Evolutionary conservation across 148 eudicot genomes (phyloP).

Genomic region (Diospyros kaki): DNA sequence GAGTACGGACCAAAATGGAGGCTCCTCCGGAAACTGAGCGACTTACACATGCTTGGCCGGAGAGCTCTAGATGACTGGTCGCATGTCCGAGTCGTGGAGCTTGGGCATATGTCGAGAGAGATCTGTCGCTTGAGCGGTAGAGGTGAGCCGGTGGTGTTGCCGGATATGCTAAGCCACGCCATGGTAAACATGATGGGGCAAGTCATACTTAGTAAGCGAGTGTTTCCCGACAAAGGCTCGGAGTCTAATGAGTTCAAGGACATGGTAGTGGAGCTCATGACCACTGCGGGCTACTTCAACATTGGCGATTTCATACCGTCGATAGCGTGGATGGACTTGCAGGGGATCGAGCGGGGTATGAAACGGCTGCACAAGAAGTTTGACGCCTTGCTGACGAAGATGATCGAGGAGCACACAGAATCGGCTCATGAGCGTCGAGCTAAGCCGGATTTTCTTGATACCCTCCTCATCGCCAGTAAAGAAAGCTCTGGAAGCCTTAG

Average conservation of each 20-base stretch:
- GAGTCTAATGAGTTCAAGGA: constrained; percentile 24
- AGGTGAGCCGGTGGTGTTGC: constrained; percentile 16
- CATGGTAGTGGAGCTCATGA: constrained; percentile 25
- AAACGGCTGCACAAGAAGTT: constrained; percentile 24
- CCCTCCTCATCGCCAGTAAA: not conserved
- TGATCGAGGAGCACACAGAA: constrained; percentile 20
- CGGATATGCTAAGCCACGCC: constrained; percentile 17
- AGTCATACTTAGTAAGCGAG: constrained; percentile 19
- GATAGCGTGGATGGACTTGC: constrained; percentile 29
- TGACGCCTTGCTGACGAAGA: constrained; percentile 17
- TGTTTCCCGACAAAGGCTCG: constrained; percentile 16
- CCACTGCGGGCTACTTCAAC: constrained; percentile 20
- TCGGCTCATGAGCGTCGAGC: constrained; percentile 11
- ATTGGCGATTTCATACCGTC: constrained; percentile 25
- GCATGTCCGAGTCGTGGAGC: constrained; percentile 11
- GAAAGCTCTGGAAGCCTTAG: constrained; percentile 11
- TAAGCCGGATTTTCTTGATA: constrained; percentile 23
- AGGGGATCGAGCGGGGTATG: constrained; percentile 30
- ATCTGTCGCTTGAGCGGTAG: constrained; percentile 5
- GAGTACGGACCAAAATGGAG: constrained; percentile 27
- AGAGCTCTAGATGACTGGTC: constrained; percentile 28
- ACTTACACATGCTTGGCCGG: constrained; percentile 26
- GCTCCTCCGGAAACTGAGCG: constrained; percentile 19
- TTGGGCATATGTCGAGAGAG: constrained; percentile 12
- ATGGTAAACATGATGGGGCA: constrained; percentile 28